These are phyloP conservation scores for Nevesoporus exiguus DNA, from an alignment of 768 basidiomycete genomes.

Conservation along the genomic window DNA sequence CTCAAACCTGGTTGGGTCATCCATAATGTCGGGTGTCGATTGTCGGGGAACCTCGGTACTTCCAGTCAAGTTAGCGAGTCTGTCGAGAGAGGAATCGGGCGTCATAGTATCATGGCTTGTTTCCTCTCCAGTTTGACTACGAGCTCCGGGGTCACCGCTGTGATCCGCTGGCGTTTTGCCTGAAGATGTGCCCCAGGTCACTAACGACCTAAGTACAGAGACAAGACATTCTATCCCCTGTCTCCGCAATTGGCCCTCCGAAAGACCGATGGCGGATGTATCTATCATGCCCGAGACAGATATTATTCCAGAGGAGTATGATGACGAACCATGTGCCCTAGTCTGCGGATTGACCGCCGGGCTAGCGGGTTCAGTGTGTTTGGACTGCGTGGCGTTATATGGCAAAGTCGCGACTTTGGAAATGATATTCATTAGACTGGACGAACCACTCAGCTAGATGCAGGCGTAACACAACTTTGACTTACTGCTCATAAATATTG, in stretches of 20 bases:
- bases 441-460: constrained; percentile 4
- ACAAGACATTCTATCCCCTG: constrained; percentile 96
- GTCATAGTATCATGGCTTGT: constrained; percentile 45
- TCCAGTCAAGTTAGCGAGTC: constrained; percentile 42
- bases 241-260: constrained; percentile 80
- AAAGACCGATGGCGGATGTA: constrained; percentile 61
- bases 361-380: constrained; percentile 55
- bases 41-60: constrained; percentile 60
- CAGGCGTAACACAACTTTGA: background rate
- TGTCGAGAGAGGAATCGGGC: constrained; percentile 56
- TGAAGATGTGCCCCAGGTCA: constrained; percentile 78
- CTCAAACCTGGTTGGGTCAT: constrained; percentile 91
- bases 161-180: constrained; percentile 33
- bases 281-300: constrained; percentile 66
- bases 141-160: constrained; percentile 38
- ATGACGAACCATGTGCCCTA: constrained; percentile 34
- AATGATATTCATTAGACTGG: constrained; percentile 89
- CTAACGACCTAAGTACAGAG: constrained; percentile 82
- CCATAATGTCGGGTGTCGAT: constrained; percentile 74
- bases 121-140: constrained; percentile 55
- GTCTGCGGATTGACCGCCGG: constrained; percentile 52
- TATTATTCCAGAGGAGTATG: constrained; percentile 63
- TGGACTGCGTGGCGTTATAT: constrained; percentile 45
- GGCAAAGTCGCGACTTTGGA: constrained; percentile 80
- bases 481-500: constrained; percentile 95